A percentile compares a stretch with the other conserved stretches of the same genome.
These are phyloP conservation scores for Hymenoscyphus albidus DNA, from an alignment of 2,329 filamentous ascomycete species.

Conservation along the genomic window DNA sequence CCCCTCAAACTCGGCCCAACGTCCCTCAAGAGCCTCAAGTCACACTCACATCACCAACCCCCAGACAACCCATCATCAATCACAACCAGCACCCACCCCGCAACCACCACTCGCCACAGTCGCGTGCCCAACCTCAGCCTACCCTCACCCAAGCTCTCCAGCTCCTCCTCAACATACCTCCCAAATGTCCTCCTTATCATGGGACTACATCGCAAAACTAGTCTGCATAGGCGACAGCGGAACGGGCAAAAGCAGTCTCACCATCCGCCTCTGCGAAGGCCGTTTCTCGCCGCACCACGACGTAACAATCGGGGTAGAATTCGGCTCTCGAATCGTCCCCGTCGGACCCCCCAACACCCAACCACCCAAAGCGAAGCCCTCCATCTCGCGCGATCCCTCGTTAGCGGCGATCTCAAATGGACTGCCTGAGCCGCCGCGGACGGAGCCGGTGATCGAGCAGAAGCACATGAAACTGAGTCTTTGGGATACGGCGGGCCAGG, in stretches of 20 bases:
- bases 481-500: slow-evolving; percentile 95
- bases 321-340: slow-evolving; percentile 87
- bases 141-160: neutral
- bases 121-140: slow-evolving; percentile 7
- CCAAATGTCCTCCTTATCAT: slow-evolving; percentile 62
- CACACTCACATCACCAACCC: neutral
- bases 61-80: neutral
- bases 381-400: slow-evolving; percentile 23
- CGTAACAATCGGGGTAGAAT: slow-evolving; percentile 97
- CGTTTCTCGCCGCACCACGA: slow-evolving; percentile 93
- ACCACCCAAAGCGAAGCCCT: slow-evolving; percentile 46
- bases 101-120: neutral
- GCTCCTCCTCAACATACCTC: neutral
- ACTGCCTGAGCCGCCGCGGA: slow-evolving; percentile 50
- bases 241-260: slow-evolving; percentile 91
- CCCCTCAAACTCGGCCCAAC: neutral
- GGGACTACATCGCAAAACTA: slow-evolving; percentile 99
- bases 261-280: slow-evolving; percentile 92
- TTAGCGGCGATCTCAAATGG: slow-evolving; percentile 38
- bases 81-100: slow-evolving; percentile 1
- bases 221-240: slow-evolving; percentile 96
- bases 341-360: slow-evolving; percentile 71
- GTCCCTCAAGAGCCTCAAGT: neutral
- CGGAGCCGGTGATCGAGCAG: slow-evolving; percentile 41
- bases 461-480: slow-evolving; percentile 90